Percentiles rank a stretch among this genome's conserved stretches.
These are phyloP conservation scores for Colletotrichum orbiculare DNA, from an alignment of 2,329 filamentous ascomycete species.

Conservation along the genomic window DNA sequence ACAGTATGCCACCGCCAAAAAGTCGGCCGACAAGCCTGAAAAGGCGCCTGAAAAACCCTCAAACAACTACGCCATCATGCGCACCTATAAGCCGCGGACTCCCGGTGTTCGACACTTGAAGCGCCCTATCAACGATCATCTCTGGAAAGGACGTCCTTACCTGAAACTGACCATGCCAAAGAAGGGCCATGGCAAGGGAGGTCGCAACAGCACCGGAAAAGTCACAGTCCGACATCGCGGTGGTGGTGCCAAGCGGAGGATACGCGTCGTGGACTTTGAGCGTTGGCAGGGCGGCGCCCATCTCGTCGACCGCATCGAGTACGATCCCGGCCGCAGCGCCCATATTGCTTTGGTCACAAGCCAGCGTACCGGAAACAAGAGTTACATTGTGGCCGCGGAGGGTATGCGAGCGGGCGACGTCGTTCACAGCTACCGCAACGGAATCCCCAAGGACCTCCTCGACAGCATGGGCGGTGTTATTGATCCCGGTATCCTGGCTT, in stretches of 20 bases:
- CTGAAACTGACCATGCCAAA: conserved; percentile 88
- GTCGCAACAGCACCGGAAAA: conserved; percentile 86
- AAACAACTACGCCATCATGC: conserved; percentile 63
- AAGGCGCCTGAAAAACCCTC: conserved; percentile 41
- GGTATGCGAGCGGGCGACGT: conserved; percentile 92
- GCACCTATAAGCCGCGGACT: conserved; percentile 93
- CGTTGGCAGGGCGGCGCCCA: conserved; percentile 84
- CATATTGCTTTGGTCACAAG: conserved; percentile 91
- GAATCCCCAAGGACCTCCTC: conserved; percentile 88
- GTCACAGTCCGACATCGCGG: conserved; percentile 93
- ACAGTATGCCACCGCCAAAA: no score
- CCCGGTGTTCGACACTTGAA: conserved; percentile 92
- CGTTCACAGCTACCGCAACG: conserved; percentile 90
- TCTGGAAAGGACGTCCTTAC: conserved; percentile 93
- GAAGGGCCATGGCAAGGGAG: conserved; percentile 92
- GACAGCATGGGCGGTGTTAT: conserved; percentile 92
- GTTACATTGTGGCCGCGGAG: conserved; percentile 95
- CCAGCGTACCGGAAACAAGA: conserved; percentile 78
- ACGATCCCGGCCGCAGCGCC: conserved; percentile 91
- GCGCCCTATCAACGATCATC: conserved; percentile 92
- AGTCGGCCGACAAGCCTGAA: not conserved
- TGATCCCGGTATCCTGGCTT: conserved; percentile 94
- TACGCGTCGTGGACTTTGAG: conserved; percentile 90
- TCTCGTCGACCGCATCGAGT: conserved; percentile 91
- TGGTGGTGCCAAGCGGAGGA: conserved; percentile 90